Evolutionary conservation across 2,329 filamentous ascomycete species (phyloP), one percentile per base, ranked within the genome.

Genomic region (Pseudocercospora vitis): DNA sequence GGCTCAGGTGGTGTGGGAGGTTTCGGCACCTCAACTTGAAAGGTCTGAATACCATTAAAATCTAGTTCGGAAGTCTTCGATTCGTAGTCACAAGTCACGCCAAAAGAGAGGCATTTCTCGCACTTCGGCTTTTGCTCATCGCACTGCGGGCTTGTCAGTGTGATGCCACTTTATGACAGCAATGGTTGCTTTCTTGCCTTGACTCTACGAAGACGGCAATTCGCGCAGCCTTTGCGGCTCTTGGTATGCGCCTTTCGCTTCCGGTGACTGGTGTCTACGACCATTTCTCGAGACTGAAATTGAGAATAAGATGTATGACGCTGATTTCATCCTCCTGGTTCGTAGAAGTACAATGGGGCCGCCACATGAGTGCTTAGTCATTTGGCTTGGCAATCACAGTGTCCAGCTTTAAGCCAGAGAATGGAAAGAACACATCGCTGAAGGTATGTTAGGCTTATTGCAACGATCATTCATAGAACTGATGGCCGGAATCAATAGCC

Each of bases 181-280:
- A 28, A 46, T 26, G 12, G 12, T 53, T 52, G n/a, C 19, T 18
- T 19, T 37, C 39, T 23, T 65, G 77, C 78, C 71, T 82, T 82
- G 45, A 81, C 73, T 48, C 76, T 71, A 28, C 79, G 71, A 16
- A 81, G 62, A 60, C 82, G 82, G 64, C 81, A 84, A 59, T 82
- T 83, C 2, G 74, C 74, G 58, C 81, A 83, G 1, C 81, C 80
- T 11, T 71, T 69, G 14, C 78, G 71, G 1, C 79, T 82, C 60
- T 83, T 83, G 18, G 70, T 77, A 58, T 83, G 81, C 14, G 62
- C 54, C 32, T 58, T 62, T 12, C 64, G 61, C 42, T 60, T 61
- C 9, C 56, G 37, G 48, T 50, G 39, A 35, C 45, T 32, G 23
- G 47, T 39, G 26, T 52, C 48, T 9, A 40, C n/a, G 8, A 51